Evolutionary conservation across 768 basidiomycete genomes (phyloP).

Genomic region (Cystofilobasidium ferigula): DNA sequence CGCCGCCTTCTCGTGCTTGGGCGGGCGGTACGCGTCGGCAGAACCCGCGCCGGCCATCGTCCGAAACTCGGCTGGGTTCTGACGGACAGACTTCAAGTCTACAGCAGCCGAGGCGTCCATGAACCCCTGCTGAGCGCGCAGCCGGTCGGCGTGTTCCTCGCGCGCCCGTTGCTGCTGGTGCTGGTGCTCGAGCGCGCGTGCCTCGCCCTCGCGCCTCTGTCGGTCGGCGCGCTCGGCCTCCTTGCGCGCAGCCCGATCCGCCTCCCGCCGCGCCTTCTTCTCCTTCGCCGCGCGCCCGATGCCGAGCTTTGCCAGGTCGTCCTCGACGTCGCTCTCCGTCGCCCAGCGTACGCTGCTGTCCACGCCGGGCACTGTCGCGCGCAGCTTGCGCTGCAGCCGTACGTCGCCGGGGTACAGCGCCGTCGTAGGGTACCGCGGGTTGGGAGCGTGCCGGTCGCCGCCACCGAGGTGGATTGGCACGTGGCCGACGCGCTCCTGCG

Average conservation of each 20-base stretch:
- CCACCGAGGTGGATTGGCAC: constrained; percentile 1
- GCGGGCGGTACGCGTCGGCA: too few relatives aligned
- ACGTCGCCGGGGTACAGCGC: neutral
- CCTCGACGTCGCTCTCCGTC: constrained; percentile 1
- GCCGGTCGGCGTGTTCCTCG: too few relatives aligned
- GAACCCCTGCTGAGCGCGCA: too few relatives aligned
- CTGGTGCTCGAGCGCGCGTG: neutral
- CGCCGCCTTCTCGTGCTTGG: too few relatives aligned
- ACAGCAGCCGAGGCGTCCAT: too few relatives aligned
- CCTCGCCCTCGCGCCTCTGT: neutral
- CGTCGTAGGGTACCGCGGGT: constrained; percentile 3
- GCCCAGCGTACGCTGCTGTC: neutral
- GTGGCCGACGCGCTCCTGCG: neutral
- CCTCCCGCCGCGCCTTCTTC: neutral
- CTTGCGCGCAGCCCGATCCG: neutral
- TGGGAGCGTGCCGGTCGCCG: neutral
- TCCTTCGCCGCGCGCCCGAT: neutral
- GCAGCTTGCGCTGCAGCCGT: neutral
- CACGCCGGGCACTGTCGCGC: neutral
- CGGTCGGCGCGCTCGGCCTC: neutral
- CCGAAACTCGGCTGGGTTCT: too few relatives aligned
- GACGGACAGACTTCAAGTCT: too few relatives aligned
- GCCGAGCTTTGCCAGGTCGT: constrained; percentile 1
- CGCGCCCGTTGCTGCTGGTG: neutral
- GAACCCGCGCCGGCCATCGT: too few relatives aligned